Conservation (phyloP, 2,329 filamentous ascomycete species). For the Pyricularia pennisetigena region DNA sequence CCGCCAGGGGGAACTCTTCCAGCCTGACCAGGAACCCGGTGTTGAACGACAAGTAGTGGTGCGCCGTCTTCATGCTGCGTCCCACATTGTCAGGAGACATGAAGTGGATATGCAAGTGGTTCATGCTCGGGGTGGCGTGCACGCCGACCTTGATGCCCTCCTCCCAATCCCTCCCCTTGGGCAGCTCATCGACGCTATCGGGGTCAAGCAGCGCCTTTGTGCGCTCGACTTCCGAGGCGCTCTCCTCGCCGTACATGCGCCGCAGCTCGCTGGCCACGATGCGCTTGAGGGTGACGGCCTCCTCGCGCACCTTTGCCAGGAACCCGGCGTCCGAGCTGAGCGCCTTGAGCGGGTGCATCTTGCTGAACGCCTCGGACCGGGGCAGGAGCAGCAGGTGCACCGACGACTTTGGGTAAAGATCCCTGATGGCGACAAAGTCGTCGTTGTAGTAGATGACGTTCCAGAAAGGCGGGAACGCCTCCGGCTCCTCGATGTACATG, state of each 20-base stretch:
- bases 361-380: slow-evolving; percentile 49
- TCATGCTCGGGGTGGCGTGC: slow-evolving; percentile 86
- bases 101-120: slow-evolving; percentile 83
- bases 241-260: slow-evolving; percentile 54
- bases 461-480: slow-evolving; percentile 43
- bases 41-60: slow-evolving; percentile 88
- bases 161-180: slow-evolving; percentile 68
- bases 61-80: slow-evolving; percentile 61
- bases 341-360: slow-evolving; percentile 66
- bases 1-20: slow-evolving; percentile 66
- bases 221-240: slow-evolving; percentile 51
- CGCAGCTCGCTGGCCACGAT: slow-evolving; percentile 69
- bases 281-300: slow-evolving; percentile 49
- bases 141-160: slow-evolving; percentile 67
- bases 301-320: slow-evolving; percentile 49
- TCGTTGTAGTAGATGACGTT: slow-evolving; percentile 55
- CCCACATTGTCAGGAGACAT: slow-evolving; percentile 72
- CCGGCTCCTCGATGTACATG: slow-evolving; percentile 55
- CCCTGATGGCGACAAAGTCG: slow-evolving; percentile 68
- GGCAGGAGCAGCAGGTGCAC: slow-evolving; percentile 86
- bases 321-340: slow-evolving; percentile 59
- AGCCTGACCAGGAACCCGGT: slow-evolving; percentile 75
- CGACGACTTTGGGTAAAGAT: slow-evolving; percentile 76
- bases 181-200: slow-evolving; percentile 42
- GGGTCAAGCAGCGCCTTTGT: slow-evolving; percentile 55